Base-by-base conservation (phyloP, 306 rosid species). In the Dalbergia cultrata region DNA sequence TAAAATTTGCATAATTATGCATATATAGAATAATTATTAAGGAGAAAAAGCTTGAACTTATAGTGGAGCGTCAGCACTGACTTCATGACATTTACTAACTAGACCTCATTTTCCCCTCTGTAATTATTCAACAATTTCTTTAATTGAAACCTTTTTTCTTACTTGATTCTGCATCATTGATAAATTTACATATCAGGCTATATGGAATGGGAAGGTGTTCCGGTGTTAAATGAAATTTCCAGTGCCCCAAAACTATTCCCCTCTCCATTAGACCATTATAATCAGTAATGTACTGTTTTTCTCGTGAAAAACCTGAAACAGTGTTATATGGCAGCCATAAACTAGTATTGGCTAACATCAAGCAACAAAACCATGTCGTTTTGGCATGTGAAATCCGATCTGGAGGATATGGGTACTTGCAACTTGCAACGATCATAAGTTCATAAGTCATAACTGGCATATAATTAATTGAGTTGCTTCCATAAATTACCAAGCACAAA, bases 331-430 rank as follows among this genome's bases (percentile, higher is more conserved):
- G 65, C 19, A 52, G 58, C 37, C 14, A 21, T 61, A 8, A 33
- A 64, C 47, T 35, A 16, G 37, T 64, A 34, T n/a, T 34, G 53
- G 11, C 52, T 3, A 63, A 49, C 52, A 63, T 17, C 47, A 26
- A 21, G 0, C 68, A 3, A 8, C 4, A 22, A 74, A 74, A 57
- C 57, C 67, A 47, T 74, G 56, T 16, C 69, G 58, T 75, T 75
- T 58, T 61, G 35, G 67, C 70, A 52, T 75, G 21, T 63, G 52
- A 62, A 63, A 64, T 18, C 52, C 52, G 9, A 44, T 43, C 62
- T 4, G 54, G 57, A 53, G 13, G 54, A 18, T 58, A 33, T 43
- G 50, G n/a, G 8, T 6, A 5, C n/a, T 50, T n/a, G 49, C 16
- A 10, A 16, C 50, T 65, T 66, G 44, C 21, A 66, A 67, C 31